Conservation (phyloP, 2,329 filamentous ascomycete genomes). For the Fusarium staphyleae region DNA sequence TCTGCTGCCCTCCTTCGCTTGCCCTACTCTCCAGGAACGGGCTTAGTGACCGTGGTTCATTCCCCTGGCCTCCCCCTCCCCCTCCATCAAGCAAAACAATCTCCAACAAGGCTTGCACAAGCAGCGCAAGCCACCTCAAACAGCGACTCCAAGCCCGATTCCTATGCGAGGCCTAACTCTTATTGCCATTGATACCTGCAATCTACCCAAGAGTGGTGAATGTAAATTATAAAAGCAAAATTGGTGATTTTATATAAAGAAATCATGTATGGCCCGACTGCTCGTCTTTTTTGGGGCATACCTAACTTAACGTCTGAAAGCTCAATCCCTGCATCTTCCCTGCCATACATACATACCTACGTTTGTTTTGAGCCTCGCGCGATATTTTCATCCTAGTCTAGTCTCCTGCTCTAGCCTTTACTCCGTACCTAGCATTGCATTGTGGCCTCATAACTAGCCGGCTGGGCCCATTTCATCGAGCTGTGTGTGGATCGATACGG, state of each 20-base stretch:
- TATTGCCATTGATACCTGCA: too few species aligned
- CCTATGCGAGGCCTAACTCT: background rate
- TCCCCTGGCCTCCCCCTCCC: constrained; percentile 8
- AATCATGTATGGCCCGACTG: too few species aligned
- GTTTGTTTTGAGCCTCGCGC: constrained; percentile 27
- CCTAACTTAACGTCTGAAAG: background rate
- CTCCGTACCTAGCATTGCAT: constrained; percentile 19
- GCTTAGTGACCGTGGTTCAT: constrained; percentile 14
- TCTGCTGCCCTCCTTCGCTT: constrained; percentile 15
- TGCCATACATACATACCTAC: too few species aligned
- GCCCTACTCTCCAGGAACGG: constrained; percentile 2
- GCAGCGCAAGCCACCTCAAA: constrained; percentile 5
- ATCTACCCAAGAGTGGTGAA: too few species aligned
- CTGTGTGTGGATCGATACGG: constrained; percentile 42
- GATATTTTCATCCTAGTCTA: constrained; percentile 24
- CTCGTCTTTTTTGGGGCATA: constrained; percentile 12
- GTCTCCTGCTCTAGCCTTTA: constrained; percentile 8
- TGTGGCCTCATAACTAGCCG: constrained; percentile 26
- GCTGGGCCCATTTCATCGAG: constrained; percentile 24
- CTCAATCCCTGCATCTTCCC: constrained; percentile 16
- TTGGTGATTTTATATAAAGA: too few species aligned
- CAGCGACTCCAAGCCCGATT: constrained; percentile 3
- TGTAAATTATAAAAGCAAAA: too few species aligned
- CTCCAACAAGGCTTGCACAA: background rate
- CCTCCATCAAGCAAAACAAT: constrained; percentile 6